Evolutionary conservation across 345 rosid genomes (phyloP).

Genomic region (Pistacia atlantica): DNA sequence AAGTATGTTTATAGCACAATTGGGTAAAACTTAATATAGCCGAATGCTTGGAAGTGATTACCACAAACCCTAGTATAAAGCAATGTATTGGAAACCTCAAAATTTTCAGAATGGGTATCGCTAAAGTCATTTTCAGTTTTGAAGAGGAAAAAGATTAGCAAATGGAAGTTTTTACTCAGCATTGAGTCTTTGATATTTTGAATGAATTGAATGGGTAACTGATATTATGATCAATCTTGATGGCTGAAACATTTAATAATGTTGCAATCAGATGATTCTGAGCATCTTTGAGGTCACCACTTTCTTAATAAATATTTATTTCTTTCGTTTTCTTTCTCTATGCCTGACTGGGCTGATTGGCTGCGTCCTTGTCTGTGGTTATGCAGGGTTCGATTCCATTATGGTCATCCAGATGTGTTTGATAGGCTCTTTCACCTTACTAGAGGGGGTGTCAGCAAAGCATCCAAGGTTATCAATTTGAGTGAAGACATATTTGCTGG

Average conservation of each 20-base stretch:
- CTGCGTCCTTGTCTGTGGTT: background rate
- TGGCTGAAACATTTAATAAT: background rate
- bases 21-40: background rate
- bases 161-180: background rate
- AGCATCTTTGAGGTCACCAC: background rate
- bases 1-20: background rate
- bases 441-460: conserved; percentile 98
- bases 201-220: background rate
- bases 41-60: background rate
- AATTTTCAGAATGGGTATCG: background rate
- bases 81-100: background rate
- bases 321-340: conserved; percentile 1
- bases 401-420: conserved; percentile 99
- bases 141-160: background rate
- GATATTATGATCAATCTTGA: conserved; percentile 6
- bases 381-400: conserved; percentile 96
- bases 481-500: conserved; percentile 99
- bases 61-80: background rate
- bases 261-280: background rate
- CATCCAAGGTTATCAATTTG: conserved; percentile 92
- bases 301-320: background rate
- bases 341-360: background rate
- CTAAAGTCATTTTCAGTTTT: background rate
- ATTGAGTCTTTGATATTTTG: background rate
- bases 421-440: conserved; percentile 98